Conservation (phyloP, 179 eudicot genomes). For the Corrigiola litoralis region DNA sequence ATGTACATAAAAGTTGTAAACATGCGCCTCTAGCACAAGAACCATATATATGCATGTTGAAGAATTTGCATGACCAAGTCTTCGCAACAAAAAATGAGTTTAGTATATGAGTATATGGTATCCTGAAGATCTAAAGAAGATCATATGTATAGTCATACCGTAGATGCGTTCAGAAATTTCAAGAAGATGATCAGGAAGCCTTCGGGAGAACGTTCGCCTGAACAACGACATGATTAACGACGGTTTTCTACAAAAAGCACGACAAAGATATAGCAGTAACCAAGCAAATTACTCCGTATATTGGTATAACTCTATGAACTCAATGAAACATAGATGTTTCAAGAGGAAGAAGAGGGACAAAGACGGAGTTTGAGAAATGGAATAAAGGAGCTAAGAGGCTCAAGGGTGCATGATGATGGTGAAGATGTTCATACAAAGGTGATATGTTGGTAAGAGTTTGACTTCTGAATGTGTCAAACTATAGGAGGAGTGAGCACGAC, state of each 20-base stretch:
- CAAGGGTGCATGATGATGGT: constrained; percentile 8
- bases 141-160: constrained; percentile 16
- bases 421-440: not conserved
- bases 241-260: not conserved
- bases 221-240: constrained; percentile 22
- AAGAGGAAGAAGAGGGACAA: not conserved
- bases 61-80: too few relatives aligned
- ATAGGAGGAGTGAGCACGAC: constrained; percentile 34
- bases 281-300: not conserved
- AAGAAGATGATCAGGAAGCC: constrained; percentile 29
- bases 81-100: too few relatives aligned
- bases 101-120: too few relatives aligned
- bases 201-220: constrained; percentile 32
- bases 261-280: not conserved
- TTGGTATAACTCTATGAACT: too few relatives aligned
- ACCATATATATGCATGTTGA: too few relatives aligned
- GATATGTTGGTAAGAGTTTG: constrained; percentile 9
- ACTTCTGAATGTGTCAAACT: constrained; percentile 31
- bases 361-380: not conserved
- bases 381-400: not conserved
- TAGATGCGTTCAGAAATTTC: constrained; percentile 33
- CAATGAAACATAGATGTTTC: not conserved
- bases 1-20: too few relatives aligned
- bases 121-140: not conserved
- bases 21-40: too few relatives aligned